Conservation (phyloP, 768 basidiomycete species). For the Trametes cingulata region DNA sequence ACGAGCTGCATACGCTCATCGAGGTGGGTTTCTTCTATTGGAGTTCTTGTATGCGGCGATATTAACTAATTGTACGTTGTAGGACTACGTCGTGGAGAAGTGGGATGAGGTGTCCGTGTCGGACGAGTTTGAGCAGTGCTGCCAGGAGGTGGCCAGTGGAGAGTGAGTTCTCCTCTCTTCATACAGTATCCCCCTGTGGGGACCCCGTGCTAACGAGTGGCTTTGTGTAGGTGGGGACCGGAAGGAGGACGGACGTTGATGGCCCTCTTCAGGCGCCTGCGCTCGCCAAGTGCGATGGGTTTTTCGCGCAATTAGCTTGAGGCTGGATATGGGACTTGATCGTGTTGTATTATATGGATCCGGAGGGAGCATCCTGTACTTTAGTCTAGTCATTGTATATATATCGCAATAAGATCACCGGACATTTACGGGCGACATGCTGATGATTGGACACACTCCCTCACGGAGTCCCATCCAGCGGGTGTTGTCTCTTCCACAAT, state of each 20-base stretch:
- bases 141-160: slow-evolving; percentile 70
- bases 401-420: no score
- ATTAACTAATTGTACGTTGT: background rate
- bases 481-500: background rate
- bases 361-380: background rate
- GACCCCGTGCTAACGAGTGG: background rate
- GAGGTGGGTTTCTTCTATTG: slow-evolving; percentile 46
- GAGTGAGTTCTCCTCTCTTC: slow-evolving; percentile 49
- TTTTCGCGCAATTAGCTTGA: slow-evolving; percentile 24
- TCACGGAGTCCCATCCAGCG: no score
- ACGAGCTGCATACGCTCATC: slow-evolving; percentile 59
- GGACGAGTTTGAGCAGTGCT: slow-evolving; percentile 67
- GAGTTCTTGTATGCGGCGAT: slow-evolving; percentile 14
- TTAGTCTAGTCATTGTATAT: background rate
- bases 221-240: slow-evolving; percentile 56
- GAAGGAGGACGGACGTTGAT: slow-evolving; percentile 71
- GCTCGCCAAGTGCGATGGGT: slow-evolving; percentile 49
- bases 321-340: background rate
- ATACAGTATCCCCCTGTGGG: background rate
- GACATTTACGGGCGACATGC: no score
- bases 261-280: slow-evolving; percentile 64
- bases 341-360: background rate
- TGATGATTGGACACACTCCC: no score
- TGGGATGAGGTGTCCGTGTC: slow-evolving; percentile 71
- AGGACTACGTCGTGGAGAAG: slow-evolving; percentile 77